phyloP scores from a whole-genome alignment of 345 rosid species.

The Physaria fendleri region DNA sequence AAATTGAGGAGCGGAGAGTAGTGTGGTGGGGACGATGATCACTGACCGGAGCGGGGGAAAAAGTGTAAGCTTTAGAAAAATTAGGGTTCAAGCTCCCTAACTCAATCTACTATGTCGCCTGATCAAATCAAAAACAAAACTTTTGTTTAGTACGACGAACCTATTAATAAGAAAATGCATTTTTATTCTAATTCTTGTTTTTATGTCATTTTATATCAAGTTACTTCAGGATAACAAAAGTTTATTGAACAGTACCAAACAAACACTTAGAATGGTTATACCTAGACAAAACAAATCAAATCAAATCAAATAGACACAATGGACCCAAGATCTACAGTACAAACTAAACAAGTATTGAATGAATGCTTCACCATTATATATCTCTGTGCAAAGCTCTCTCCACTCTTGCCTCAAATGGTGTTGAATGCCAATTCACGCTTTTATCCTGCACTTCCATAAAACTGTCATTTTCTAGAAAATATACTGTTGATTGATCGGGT shows the following conservation, averaged over 20 bases:
- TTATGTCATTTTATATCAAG: neutral
- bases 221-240: neutral
- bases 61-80: slow-evolving; percentile 18
- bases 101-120: slow-evolving; percentile 60
- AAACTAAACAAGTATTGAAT: neutral
- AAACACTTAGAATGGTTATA: neutral
- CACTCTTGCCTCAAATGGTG: slow-evolving; percentile 88
- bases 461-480: slow-evolving; percentile 40
- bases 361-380: slow-evolving; percentile 11
- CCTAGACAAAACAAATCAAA: neutral
- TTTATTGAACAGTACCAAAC: neutral
- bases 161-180: neutral
- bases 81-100: slow-evolving; percentile 67
- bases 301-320: neutral
- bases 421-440: slow-evolving; percentile 82
- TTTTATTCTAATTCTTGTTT: slow-evolving; percentile 7
- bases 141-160: neutral
- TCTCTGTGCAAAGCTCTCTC: slow-evolving; percentile 76
- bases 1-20: slow-evolving; percentile 6
- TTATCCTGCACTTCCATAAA: slow-evolving; percentile 62
- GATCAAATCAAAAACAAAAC: slow-evolving; percentile 11
- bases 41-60: slow-evolving; percentile 32
- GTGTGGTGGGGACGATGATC: slow-evolving; percentile 25
- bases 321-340: neutral
- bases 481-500: neutral